phyloP scores from a whole-genome alignment of 2,329 filamentous ascomycete genomes.

The Diaporthe sp. region DNA sequence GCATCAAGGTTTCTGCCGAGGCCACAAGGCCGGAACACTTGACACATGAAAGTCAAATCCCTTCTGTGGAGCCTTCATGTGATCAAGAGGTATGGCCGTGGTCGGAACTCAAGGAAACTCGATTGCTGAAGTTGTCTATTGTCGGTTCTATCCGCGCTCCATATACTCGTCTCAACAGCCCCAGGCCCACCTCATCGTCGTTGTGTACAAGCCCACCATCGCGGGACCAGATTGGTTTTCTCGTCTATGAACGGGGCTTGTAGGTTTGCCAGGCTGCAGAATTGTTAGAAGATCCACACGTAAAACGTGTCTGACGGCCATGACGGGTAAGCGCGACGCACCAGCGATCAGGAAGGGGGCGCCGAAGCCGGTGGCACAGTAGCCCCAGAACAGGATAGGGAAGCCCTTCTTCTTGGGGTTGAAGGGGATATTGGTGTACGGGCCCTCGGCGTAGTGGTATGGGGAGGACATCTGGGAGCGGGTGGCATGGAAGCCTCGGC shows the following conservation, averaged over 20 bases:
- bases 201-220: slow-evolving; percentile 27
- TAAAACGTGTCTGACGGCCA: neutral
- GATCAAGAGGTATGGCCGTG: neutral
- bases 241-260: slow-evolving; percentile 59
- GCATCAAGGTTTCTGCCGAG: neutral
- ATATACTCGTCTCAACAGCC: slow-evolving; percentile 28
- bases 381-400: slow-evolving; percentile 84
- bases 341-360: slow-evolving; percentile 75
- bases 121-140: slow-evolving; percentile 43
- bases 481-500: slow-evolving; percentile 95
- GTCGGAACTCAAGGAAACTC: slow-evolving; percentile 22
- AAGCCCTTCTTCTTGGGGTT: slow-evolving; percentile 94
- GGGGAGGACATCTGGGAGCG: slow-evolving; percentile 86
- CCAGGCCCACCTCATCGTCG: slow-evolving; percentile 38
- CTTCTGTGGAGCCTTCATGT: neutral
- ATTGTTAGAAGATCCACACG: slow-evolving; percentile 42
- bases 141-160: slow-evolving; percentile 42
- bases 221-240: neutral
- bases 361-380: slow-evolving; percentile 70
- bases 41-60: neutral
- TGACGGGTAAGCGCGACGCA: slow-evolving; percentile 57
- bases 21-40: neutral
- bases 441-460: slow-evolving; percentile 98
- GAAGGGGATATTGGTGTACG: slow-evolving; percentile 96
- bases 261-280: slow-evolving; percentile 64